Base-by-base conservation (phyloP, 768 basidiomycete species). In the Tricholoma sp. region DNA sequence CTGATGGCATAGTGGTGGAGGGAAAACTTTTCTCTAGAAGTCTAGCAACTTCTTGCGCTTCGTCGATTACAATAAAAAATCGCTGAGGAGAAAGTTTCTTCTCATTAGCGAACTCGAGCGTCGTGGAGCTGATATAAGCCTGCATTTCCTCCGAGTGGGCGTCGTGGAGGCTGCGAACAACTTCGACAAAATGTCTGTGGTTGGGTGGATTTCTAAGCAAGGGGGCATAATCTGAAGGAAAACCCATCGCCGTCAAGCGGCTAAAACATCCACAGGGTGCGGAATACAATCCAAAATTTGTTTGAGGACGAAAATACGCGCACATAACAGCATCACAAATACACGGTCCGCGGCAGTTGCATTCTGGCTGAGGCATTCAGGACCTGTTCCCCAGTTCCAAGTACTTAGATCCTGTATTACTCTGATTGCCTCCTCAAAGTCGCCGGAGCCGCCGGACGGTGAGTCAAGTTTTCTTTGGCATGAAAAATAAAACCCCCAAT, bases 401-500 rank as follows among this genome's bases (percentile, higher is more conserved):
- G 41, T 34, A 53, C 18, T 59, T 55, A 59, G 37, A 13, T 11
- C 31, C 31, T 48, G 20, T 32, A 48, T 28, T 32, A 48, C 15
- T 48, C 31, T 32, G 28, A 32, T 48, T 32, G 51, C 58, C 28
- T 34, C 42, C 39, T 56, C 12, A 50, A 59, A 56, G 58, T 59
- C 58, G 39, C 24, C 13, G 20, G 58, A 59, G 39, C 39, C 39
- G 42, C 58, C 55, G 17, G 47, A 48, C 47, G 8, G 20, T 48
- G 47, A 32, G 31, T 17, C 20, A 12, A 2, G 47, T 32, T 48
- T 48, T 28, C 20, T 48, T 32, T 32, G 24, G 20, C 47, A 84
- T 74, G 73, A 75, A 8, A 55, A 34, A 55, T 58, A 58, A n/a
- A 58, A 12, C 11, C 57, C 57, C 57, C 57, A 58, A 13, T 58